Base-by-base conservation (phyloP, 306 rosid species). In the Acacia melanoxylon region DNA sequence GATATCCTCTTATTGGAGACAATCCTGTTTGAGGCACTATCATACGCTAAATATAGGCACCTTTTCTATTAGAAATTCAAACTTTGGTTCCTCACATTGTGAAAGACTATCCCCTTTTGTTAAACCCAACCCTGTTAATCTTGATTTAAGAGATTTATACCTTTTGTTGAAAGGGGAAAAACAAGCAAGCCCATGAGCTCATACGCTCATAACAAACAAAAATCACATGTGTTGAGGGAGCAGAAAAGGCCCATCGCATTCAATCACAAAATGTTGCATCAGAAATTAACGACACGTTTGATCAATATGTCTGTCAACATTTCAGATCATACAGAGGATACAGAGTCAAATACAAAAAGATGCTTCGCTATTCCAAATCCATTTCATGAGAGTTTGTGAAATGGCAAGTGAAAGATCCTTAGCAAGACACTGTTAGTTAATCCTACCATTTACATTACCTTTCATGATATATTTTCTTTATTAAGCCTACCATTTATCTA, bases 31-130 rank as follows among this genome's bases (percentile, higher is more conserved):
- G 5, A 33, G 5, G 5, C 37, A 33, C 5, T 33, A 0, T 0
- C 0, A 4, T 0, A 0, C 5, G 37, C 5, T 33, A 33, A 4
- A 33, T 4, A 0, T 33, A 5, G 0, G 0, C 37, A 33, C 0
- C 5, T 4, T 33, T 33, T 5, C 6, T 5, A 33, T 3, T 0
- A 4, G 4, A 0, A 4, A 33, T 4, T 33, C 37, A 33, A 33
- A 33, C 6, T 0, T 33, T 33, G 5, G 0, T 33, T 33, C 4
- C 0, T 5, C 5, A 4, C 0, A 0, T 33, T 33, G 0, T 33
- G 37, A 33, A 4, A 4, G 6, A 33, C 37, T 33, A 33, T 3
- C 5, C 6, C 37, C 6, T 33, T 33, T 0, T 4, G 4, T 4
- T 4, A 33, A 0, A 4, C 37, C 0, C 5, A 33, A 33, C 0